Evolutionary conservation across 495 filamentous ascomycete species (phyloP), one percentile per base, ranked within the genome.

Genomic region (Penicillium canescens): DNA sequence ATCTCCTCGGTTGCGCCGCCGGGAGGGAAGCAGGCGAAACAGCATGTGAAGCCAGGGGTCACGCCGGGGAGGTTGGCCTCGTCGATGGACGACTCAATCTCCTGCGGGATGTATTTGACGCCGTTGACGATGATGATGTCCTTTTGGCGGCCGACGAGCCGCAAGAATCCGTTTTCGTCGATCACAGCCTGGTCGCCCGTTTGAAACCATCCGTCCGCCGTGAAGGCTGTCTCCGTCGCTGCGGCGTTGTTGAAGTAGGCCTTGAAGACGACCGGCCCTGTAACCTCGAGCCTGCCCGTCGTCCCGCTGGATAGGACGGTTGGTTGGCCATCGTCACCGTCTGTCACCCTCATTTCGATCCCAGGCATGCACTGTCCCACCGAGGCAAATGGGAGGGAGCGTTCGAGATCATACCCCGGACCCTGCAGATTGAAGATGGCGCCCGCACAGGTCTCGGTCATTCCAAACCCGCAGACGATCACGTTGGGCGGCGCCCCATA

Each of bases 201-300:
- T 59, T 85, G 89, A 73, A 94, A 94, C 72, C 84, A 96, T 3
- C 89, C 89, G 55, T 94, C 90, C 0, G 52, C 33, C 0, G 84
- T 88, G 31, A 92, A 82, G 0, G 88, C 79, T 16, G 86, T 78
- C 4, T 69, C 73, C 1, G 88, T 92, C 1, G 80, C 80, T 34
- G 80, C 74, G 0, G 78, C 73, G 51, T 89, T 86, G 59, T 92
- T 92, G 54, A 83, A 80, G 62, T 96, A 96, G 13, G 85, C 85
- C 42, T 81, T 70, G 76, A 94, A 96, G 11, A 95, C 74, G 42
- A 91, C 87, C 2, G 86, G 83, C 0, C 73, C 71, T 1, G 38
- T 23, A 4, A 76, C 10, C 18, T 73, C 55, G 0, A 70, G 53
- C n/a, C 58, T 56, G 14, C 70, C 73, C 10, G 38, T 41, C 23